These are phyloP conservation scores for Eimeria sp. DNA, from an alignment of 169 alveolate genomes.

Conservation along the genomic window DNA sequence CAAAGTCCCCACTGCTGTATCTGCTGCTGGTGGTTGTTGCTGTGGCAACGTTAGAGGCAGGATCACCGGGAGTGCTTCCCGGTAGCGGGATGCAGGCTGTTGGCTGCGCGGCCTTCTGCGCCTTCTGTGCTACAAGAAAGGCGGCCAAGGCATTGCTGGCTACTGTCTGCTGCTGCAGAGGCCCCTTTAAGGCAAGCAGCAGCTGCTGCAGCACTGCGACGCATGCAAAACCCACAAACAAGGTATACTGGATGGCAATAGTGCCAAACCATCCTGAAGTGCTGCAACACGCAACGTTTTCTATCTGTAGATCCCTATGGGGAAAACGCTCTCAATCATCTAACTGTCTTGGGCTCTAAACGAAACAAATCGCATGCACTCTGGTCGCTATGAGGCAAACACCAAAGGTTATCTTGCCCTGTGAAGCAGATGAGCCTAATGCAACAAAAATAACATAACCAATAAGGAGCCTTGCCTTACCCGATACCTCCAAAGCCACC, in stretches of 20 bases:
- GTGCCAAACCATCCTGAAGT: no score
- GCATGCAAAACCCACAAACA: neutral
- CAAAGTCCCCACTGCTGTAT: neutral
- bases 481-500: neutral
- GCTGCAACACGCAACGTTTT: no score
- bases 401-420: neutral
- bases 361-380: neutral
- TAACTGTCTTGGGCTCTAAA: no score
- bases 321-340: no score
- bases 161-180: constrained; percentile 53
- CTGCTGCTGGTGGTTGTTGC: constrained; percentile 12
- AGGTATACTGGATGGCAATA: neutral
- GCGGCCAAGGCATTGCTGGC: constrained; percentile 14
- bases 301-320: no score
- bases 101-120: neutral
- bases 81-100: neutral
- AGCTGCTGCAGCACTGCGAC: constrained; percentile 48
- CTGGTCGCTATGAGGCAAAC: neutral
- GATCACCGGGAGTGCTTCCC: neutral
- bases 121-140: constrained; percentile 12
- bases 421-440: neutral
- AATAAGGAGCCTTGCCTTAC: neutral
- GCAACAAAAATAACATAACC: neutral
- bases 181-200: constrained; percentile 35
- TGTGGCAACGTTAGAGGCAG: neutral